phyloP scores from a whole-genome alignment of 2,329 filamentous ascomycete species.

The Pseudocercospora musae region DNA sequence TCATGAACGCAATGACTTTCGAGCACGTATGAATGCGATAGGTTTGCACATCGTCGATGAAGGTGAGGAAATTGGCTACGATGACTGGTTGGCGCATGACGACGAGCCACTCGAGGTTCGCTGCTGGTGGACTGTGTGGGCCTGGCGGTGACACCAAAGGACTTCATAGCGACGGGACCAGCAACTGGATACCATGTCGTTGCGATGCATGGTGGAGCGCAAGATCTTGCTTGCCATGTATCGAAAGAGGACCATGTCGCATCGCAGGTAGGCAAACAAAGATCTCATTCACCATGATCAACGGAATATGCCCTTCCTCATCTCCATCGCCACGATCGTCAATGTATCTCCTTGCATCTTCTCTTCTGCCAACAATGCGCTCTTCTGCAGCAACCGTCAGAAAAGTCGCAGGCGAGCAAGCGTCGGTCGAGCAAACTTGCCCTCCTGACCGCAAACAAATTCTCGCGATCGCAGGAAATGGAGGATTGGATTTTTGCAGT shows the following conservation, averaged over 20 bases:
- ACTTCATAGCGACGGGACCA: background rate
- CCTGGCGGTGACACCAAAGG: slow-evolving; percentile 27
- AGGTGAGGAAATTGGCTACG: slow-evolving; percentile 62
- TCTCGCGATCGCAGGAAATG: background rate
- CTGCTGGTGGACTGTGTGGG: slow-evolving; percentile 69
- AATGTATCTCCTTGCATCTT: background rate
- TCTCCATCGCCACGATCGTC: background rate
- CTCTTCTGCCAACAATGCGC: background rate
- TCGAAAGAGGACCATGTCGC: background rate
- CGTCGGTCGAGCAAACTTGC: background rate
- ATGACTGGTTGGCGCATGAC: slow-evolving; percentile 66
- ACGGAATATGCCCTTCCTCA: background rate
- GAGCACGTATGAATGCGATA: slow-evolving; percentile 55
- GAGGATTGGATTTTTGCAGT: background rate
- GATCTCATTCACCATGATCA: background rate
- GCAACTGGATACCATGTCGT: background rate
- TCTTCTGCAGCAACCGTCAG: background rate
- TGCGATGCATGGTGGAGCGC: background rate
- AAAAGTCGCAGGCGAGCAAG: background rate
- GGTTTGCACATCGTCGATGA: slow-evolving; percentile 56
- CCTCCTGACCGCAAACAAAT: background rate
- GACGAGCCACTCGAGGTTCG: slow-evolving; percentile 48
- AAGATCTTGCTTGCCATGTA: background rate
- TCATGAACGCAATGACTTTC: slow-evolving; percentile 62
- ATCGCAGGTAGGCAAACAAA: background rate